Conservation (phyloP, 2,329 filamentous ascomycete genomes). For the Verticillium albo-atrum region DNA sequence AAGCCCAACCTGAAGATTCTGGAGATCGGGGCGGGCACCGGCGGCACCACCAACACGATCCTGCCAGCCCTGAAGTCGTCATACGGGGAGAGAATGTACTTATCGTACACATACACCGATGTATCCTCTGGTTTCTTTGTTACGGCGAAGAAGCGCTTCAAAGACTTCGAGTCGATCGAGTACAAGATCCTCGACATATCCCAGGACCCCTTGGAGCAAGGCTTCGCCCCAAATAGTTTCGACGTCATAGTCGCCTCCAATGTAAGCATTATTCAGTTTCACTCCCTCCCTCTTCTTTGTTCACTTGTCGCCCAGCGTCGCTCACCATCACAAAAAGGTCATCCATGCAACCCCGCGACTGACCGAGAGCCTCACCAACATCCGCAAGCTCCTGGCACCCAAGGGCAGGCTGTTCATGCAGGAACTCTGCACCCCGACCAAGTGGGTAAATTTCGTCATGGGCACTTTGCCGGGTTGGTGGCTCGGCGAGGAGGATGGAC, state of each 20-base stretch:
- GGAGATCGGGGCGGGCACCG: conserved; percentile 8
- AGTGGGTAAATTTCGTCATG: conserved; percentile 23
- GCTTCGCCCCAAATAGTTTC: conserved; percentile 21
- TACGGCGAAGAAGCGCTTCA: conserved; percentile 2
- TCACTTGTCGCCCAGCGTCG: too few species aligned
- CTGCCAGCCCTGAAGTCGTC: background rate
- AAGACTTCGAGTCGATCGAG: too few species aligned
- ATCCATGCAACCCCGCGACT: too few species aligned
- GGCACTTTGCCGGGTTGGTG: conserved; percentile 27
- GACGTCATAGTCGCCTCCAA: conserved; percentile 33
- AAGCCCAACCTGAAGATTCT: conserved; percentile 32
- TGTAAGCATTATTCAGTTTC: too few species aligned
- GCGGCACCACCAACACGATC: conserved; percentile 2
- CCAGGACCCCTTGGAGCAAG: conserved; percentile 22
- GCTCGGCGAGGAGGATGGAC: conserved; percentile 22
- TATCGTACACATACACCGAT: conserved; percentile 21
- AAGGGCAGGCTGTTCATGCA: too few species aligned
- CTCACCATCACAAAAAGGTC: too few species aligned
- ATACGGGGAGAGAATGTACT: too few species aligned
- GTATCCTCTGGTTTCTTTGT: conserved; percentile 16
- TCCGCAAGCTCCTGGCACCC: too few species aligned
- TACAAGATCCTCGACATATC: conserved; percentile 20
- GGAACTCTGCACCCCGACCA: too few species aligned
- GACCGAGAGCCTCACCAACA: too few species aligned
- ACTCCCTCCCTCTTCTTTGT: too few species aligned